Evolutionary conservation across 2,329 filamentous ascomycete genomes (phyloP).

Genomic region (Hirsutella minnesotensis): DNA sequence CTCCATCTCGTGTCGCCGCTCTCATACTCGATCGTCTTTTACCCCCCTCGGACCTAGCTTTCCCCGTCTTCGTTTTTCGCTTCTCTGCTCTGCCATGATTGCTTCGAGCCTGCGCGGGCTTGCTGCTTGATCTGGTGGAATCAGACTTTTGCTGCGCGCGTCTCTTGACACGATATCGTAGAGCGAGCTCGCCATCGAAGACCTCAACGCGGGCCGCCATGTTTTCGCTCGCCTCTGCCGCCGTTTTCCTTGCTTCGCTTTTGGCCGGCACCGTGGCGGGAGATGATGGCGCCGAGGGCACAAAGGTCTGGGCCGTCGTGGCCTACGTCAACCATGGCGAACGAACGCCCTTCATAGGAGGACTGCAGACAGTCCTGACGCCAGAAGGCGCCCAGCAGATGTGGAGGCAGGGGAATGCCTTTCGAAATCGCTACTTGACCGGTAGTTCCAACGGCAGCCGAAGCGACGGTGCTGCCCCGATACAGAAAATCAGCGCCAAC

Average conservation of each 20-base stretch:
- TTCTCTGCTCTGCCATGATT: too few relatives aligned
- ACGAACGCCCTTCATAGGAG: slow-evolving; percentile 28
- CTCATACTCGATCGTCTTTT: too few relatives aligned
- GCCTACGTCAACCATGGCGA: slow-evolving; percentile 42
- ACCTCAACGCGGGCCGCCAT: slow-evolving; percentile 5
- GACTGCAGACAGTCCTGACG: slow-evolving; percentile 27
- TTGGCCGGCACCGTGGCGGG: slow-evolving; percentile 9
- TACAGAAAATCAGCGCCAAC: slow-evolving; percentile 28
- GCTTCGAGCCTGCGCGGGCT: too few relatives aligned
- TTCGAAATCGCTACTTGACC: slow-evolving; percentile 37
- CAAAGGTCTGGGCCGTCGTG: slow-evolving; percentile 36
- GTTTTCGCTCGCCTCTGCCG: slow-evolving; percentile 7
- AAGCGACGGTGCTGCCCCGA: slow-evolving; percentile 19
- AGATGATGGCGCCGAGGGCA: slow-evolving; percentile 13
- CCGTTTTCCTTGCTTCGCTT: slow-evolving; percentile 9
- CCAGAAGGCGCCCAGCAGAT: slow-evolving; percentile 43
- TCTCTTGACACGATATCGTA: too few relatives aligned
- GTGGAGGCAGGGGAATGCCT: slow-evolving; percentile 31
- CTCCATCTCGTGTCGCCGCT: too few relatives aligned
- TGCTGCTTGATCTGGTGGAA: too few relatives aligned
- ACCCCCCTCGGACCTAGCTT: too few relatives aligned
- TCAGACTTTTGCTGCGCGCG: too few relatives aligned
- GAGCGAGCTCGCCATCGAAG: too few relatives aligned
- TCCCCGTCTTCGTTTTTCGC: too few relatives aligned
- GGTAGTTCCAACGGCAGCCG: slow-evolving; percentile 10